Percentiles rank a stretch among this genome's conserved stretches.
Evolutionary conservation across 2,329 filamentous ascomycete genomes (phyloP).

Genomic region (Lasiodiplodia citricola): DNA sequence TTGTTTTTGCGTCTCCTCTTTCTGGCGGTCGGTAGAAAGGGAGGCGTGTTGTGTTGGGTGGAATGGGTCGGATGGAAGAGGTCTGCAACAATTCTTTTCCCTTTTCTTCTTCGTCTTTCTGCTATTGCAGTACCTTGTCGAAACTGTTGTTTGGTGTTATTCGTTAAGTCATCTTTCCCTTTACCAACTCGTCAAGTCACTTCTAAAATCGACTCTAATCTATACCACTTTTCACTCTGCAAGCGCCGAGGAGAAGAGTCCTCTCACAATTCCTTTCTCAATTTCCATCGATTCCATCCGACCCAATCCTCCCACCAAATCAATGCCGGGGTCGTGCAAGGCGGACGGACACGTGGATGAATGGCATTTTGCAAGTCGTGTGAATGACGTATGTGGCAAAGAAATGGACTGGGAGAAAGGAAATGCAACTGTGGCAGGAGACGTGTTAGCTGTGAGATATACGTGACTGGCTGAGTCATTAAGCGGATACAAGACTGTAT

Average conservation of each 20-base stretch:
- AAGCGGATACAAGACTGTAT: background rate
- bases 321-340: background rate
- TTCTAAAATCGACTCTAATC: slow-evolving; percentile 24
- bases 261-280: background rate
- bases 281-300: background rate
- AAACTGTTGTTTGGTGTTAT: slow-evolving; percentile 4
- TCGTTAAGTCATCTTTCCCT: background rate
- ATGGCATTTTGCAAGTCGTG: background rate
- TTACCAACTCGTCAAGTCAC: background rate
- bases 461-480: background rate
- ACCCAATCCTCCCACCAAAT: background rate
- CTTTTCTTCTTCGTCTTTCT: background rate
- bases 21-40: slow-evolving; percentile 6
- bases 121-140: background rate
- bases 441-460: background rate
- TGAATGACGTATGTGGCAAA: background rate
- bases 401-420: background rate
- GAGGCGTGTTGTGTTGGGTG: slow-evolving; percentile 10
- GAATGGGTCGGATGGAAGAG: slow-evolving; percentile 16
- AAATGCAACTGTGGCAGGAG: background rate
- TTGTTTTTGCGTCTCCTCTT: background rate
- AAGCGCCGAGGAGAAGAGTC: background rate
- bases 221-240: slow-evolving; percentile 15
- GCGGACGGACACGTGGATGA: background rate
- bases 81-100: background rate